Percentiles rank a stretch among this genome's conserved stretches.
phyloP scores from a whole-genome alignment of 2,329 filamentous ascomycete genomes.

The Trichophyton simii region DNA sequence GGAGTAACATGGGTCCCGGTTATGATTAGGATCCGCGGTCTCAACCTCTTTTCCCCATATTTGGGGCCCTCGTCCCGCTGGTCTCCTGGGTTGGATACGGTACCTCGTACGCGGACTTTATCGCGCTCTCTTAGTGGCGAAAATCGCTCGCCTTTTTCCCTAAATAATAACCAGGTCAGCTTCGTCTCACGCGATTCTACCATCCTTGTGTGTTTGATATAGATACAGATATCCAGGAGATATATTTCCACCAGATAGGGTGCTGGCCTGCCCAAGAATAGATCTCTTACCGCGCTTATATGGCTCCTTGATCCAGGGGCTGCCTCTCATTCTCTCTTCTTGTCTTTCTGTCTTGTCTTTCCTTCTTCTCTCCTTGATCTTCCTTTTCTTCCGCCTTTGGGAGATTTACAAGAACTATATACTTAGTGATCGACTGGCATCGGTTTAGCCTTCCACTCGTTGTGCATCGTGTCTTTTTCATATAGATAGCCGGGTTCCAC shows the following conservation, averaged over 20 bases:
- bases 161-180: neutral
- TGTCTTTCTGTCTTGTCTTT: neutral
- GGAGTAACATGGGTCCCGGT: neutral
- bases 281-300: neutral
- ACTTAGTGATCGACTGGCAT: slow-evolving; percentile 3
- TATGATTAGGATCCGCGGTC: neutral
- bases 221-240: neutral
- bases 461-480: neutral
- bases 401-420: neutral
- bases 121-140: neutral
- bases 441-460: neutral
- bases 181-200: neutral
- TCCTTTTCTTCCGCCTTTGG: neutral
- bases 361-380: neutral
- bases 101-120: neutral
- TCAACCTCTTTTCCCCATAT: neutral
- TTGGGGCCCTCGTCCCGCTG: neutral
- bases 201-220: neutral
- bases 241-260: neutral
- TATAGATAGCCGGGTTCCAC: slow-evolving; percentile 2
- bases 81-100: neutral
- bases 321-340: neutral
- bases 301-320: neutral
- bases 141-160: neutral
- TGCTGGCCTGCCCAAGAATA: neutral